These are phyloP conservation scores for Nadsonia commutata DNA, from an alignment of 1,139 yeast genomes.

Conservation along the genomic window DNA sequence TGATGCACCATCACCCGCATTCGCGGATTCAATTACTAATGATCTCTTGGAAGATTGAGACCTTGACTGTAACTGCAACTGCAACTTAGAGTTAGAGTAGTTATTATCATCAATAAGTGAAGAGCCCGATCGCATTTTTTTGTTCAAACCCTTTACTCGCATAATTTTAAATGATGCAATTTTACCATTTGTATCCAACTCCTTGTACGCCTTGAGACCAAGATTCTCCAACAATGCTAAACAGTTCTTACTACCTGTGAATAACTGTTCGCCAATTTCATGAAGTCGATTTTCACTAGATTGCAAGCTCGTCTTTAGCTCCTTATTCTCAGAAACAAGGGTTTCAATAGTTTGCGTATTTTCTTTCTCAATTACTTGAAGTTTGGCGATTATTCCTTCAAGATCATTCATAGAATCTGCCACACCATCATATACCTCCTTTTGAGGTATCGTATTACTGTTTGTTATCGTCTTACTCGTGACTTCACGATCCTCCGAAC, in stretches of 20 bases:
- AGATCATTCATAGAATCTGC: constrained; percentile 13
- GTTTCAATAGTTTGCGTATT: constrained; percentile 7
- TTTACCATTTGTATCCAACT: constrained; percentile 16
- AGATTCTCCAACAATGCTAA: constrained; percentile 58
- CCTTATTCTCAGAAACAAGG: constrained; percentile 8
- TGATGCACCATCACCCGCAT: not conserved
- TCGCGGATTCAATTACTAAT: not conserved
- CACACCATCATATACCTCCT: constrained; percentile 40
- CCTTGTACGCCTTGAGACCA: constrained; percentile 39
- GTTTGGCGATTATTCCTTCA: constrained; percentile 8
- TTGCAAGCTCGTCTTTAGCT: constrained; percentile 7
- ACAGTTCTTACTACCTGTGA: constrained; percentile 28
- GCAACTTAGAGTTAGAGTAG: not conserved
- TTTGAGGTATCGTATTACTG: too few relatives aligned
- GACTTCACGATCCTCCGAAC: constrained; percentile 21
- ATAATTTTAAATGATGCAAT: constrained; percentile 16
- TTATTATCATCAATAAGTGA: constrained; percentile 4
- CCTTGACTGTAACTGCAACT: too few relatives aligned
- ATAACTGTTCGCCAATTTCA: constrained; percentile 25
- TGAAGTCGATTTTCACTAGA: constrained; percentile 16
- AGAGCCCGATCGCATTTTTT: constrained; percentile 1
- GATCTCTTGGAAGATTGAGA: too few relatives aligned
- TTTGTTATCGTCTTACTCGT: too few relatives aligned
- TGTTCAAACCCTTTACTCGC: constrained; percentile 21
- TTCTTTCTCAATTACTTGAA: constrained; percentile 5